phyloP scores from a whole-genome alignment of 768 basidiomycete genomes.

The Pleurotus eryngii region DNA sequence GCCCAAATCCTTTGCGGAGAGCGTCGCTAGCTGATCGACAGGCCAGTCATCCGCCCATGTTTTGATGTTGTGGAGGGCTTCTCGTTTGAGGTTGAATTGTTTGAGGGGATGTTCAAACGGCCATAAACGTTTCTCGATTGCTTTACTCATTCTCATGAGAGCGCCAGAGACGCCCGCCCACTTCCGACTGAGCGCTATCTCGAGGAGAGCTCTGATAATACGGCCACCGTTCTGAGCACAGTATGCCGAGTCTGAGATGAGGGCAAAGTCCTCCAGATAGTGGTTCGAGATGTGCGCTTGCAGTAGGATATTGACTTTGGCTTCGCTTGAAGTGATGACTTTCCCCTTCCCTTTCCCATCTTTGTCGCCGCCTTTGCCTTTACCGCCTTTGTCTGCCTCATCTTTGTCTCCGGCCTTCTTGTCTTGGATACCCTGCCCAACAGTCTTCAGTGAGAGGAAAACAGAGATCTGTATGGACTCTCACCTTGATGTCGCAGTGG shows the following conservation, averaged over 20 bases:
- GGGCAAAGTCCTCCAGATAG: slow-evolving; percentile 88
- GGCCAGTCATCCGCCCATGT: slow-evolving; percentile 80
- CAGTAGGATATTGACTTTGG: slow-evolving; percentile 94
- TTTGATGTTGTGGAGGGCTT: slow-evolving; percentile 75
- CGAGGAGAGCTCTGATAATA: slow-evolving; percentile 90
- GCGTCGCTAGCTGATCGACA: slow-evolving; percentile 65
- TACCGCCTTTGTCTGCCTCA: too few species aligned
- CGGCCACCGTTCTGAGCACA: slow-evolving; percentile 93
- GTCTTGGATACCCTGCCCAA: slow-evolving; percentile 1
- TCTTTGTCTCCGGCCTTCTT: background rate
- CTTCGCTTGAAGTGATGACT: slow-evolving; percentile 41
- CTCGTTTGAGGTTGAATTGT: slow-evolving; percentile 75
- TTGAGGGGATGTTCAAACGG: slow-evolving; percentile 89
- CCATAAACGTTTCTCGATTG: slow-evolving; percentile 90
- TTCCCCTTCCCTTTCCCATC: background rate
- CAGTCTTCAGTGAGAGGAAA: slow-evolving; percentile 40
- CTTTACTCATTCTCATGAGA: slow-evolving; percentile 89
- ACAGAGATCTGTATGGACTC: slow-evolving; percentile 11
- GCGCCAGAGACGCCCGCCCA: slow-evolving; percentile 82
- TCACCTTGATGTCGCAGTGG: slow-evolving; percentile 81
- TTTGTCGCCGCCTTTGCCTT: too few species aligned
- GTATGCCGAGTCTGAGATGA: slow-evolving; percentile 93
- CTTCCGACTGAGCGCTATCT: slow-evolving; percentile 90
- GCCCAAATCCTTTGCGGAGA: slow-evolving; percentile 70
- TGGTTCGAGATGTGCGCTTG: slow-evolving; percentile 85